These are phyloP conservation scores for Physocladia obscura DNA, from an alignment of 192 early-diverging fungal species.

Conservation along the genomic window DNA sequence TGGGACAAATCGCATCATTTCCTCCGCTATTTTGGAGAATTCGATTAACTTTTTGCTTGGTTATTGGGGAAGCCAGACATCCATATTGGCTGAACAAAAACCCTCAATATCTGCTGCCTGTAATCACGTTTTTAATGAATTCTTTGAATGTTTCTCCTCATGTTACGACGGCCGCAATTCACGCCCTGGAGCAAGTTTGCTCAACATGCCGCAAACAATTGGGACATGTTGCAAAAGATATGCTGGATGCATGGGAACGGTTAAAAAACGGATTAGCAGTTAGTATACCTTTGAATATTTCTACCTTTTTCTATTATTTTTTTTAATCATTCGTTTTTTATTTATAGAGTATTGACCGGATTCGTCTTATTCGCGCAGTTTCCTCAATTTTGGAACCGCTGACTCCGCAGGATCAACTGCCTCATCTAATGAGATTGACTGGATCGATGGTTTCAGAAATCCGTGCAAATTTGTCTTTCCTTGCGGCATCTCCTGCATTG, in stretches of 20 bases:
- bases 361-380: constrained; percentile 26
- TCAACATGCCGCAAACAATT: constrained; percentile 28
- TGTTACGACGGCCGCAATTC: constrained; percentile 21
- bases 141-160: constrained; percentile 1
- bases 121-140: constrained; percentile 29
- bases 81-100: constrained; percentile 33
- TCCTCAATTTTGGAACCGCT: constrained; percentile 30
- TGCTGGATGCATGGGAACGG: constrained; percentile 21
- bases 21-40: constrained; percentile 6
- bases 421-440: constrained; percentile 30
- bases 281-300: neutral
- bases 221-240: constrained; percentile 22
- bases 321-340: too few species aligned
- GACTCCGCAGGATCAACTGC: constrained; percentile 24
- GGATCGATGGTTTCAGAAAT: constrained; percentile 32
- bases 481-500: neutral
- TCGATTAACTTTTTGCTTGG: constrained; percentile 15
- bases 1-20: constrained; percentile 17
- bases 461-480: constrained; percentile 16
- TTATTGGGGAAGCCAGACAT: constrained; percentile 29
- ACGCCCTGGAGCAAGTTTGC: constrained; percentile 24
- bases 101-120: constrained; percentile 19
- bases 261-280: neutral
- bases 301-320: neutral
- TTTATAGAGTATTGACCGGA: constrained; percentile 7